Conservation (phyloP, 2,329 filamentous ascomycete genomes). For the Thelonectria rubi region DNA sequence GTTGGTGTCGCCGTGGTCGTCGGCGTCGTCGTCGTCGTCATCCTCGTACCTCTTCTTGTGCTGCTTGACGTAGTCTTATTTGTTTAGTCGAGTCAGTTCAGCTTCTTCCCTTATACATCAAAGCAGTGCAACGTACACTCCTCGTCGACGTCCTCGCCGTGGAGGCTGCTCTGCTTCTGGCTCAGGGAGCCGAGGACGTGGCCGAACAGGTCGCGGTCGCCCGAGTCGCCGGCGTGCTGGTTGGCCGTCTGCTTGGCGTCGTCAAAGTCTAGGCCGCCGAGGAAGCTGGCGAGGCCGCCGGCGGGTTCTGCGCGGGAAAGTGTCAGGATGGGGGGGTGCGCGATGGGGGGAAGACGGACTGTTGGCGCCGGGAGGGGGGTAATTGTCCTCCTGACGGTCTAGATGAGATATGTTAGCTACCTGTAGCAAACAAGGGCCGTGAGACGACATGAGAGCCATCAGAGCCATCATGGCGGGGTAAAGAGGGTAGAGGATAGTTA, state of each 20-base stretch:
- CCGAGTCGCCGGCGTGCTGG: conserved; percentile 56
- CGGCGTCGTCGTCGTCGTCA: conserved; percentile 54
- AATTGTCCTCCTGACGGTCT: conserved; percentile 37
- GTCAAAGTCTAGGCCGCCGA: conserved; percentile 59
- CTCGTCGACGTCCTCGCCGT: conserved; percentile 60
- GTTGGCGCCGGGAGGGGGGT: conserved; percentile 37
- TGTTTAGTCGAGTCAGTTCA: too few relatives aligned
- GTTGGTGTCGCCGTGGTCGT: conserved; percentile 52
- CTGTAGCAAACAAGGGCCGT: not conserved
- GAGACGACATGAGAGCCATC: not conserved
- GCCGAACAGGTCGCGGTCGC: conserved; percentile 59
- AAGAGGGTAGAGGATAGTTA: too few relatives aligned
- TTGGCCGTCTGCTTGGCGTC: conserved; percentile 59
- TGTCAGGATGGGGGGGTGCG: conserved; percentile 3
- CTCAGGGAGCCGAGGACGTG: conserved; percentile 57
- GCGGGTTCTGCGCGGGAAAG: conserved; percentile 44
- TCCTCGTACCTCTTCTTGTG: conserved; percentile 79
- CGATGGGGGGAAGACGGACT: conserved; percentile 37
- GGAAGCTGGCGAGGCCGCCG: conserved; percentile 49
- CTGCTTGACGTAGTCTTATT: conserved; percentile 71
- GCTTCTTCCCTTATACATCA: not conserved
- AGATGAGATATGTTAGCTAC: conserved; percentile 15
- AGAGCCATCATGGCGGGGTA: too few relatives aligned
- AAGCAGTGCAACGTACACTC: conserved; percentile 50
- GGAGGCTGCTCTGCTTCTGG: conserved; percentile 59